A percentile compares a stretch with the other conserved stretches of the same genome.
Evolutionary conservation across 345 rosid species (phyloP).

Genomic region (Firmiana major): DNA sequence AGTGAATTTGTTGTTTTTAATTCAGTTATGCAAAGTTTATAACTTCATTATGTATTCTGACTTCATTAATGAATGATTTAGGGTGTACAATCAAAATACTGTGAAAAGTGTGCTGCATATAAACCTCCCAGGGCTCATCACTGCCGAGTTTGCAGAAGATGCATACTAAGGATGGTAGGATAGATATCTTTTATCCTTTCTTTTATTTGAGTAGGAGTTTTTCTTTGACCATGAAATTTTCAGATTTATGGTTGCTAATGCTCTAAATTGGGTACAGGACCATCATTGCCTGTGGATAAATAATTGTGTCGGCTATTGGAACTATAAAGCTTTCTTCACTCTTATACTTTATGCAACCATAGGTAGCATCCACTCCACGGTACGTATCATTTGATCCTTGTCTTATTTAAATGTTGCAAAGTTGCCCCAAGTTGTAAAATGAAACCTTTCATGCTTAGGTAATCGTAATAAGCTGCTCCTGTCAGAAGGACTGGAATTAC

Average conservation of each 20-base stretch:
- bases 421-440: slow-evolving; percentile 11
- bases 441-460: slow-evolving; percentile 33
- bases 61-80: slow-evolving; percentile 22
- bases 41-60: slow-evolving; percentile 1
- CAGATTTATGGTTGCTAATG: slow-evolving; percentile 11
- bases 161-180: slow-evolving; percentile 87
- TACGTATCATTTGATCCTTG: slow-evolving; percentile 25
- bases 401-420: neutral
- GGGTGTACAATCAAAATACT: slow-evolving; percentile 54
- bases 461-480: slow-evolving; percentile 35
- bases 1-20: neutral
- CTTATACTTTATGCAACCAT: slow-evolving; percentile 59
- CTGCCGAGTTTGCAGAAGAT: slow-evolving; percentile 87
- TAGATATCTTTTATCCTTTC: slow-evolving; percentile 2
- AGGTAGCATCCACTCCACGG: slow-evolving; percentile 67
- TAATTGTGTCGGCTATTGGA: slow-evolving; percentile 86
- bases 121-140: slow-evolving; percentile 93
- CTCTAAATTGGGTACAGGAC: slow-evolving; percentile 48
- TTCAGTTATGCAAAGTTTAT: neutral
- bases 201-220: neutral
- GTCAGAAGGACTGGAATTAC: slow-evolving; percentile 42
- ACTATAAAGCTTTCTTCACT: slow-evolving; percentile 80
- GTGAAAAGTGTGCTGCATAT: slow-evolving; percentile 68
- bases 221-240: neutral
- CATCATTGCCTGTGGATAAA: slow-evolving; percentile 94